These are phyloP conservation scores for Xanthoconium separans DNA, from an alignment of 1,284 basidiomycete genomes.

Conservation along the genomic window DNA sequence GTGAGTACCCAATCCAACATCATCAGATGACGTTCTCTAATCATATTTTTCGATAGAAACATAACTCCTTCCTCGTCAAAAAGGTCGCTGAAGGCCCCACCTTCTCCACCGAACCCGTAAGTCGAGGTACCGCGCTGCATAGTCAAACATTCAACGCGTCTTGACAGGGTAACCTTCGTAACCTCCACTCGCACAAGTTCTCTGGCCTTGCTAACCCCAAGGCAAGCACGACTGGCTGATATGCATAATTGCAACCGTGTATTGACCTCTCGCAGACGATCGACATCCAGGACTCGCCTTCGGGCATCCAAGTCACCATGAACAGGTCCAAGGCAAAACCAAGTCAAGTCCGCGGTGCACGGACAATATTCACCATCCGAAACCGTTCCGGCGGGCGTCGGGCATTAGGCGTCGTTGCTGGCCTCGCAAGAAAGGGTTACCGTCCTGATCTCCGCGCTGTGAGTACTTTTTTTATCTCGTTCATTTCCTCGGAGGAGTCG, in stretches of 20 bases:
- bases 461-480: conserved; percentile 37
- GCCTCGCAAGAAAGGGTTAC: conserved; percentile 73
- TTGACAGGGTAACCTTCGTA: conserved; percentile 77
- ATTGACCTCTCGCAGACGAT: conserved; percentile 50
- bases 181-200: conserved; percentile 87
- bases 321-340: conserved; percentile 68
- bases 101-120: conserved; percentile 83
- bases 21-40: neutral
- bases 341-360: conserved; percentile 49
- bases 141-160: conserved; percentile 1
- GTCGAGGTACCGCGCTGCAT: conserved; percentile 32
- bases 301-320: conserved; percentile 66
- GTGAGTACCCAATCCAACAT: conserved; percentile 43
- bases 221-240: conserved; percentile 40
- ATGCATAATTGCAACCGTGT: neutral
- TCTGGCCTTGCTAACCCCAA: conserved; percentile 85
- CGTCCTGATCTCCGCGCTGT: conserved; percentile 81
- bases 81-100: conserved; percentile 65
- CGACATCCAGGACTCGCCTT: conserved; percentile 58
- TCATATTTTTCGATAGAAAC: conserved; percentile 48
- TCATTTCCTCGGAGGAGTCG: neutral
- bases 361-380: conserved; percentile 57
- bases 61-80: conserved; percentile 86
- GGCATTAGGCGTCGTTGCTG: conserved; percentile 68
- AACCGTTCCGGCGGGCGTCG: conserved; percentile 75